Percentiles rank a stretch among this genome's conserved stretches.
phyloP scores from a whole-genome alignment of 108 stramenopile genomes.

The Pseudonitzschia pungens region DNA sequence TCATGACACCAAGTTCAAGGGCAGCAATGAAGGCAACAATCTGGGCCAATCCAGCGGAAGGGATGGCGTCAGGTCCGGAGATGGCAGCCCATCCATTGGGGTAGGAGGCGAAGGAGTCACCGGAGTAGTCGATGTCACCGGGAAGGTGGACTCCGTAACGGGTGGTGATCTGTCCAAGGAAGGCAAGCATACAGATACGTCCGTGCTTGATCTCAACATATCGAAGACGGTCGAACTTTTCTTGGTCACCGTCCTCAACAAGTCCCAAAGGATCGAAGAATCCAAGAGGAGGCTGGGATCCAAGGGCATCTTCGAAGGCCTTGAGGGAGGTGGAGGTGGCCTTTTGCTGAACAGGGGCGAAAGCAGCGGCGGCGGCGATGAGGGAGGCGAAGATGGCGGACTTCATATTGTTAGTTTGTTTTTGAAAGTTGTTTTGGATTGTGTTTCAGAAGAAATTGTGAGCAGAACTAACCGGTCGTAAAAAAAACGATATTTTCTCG shows the following conservation, averaged over 20 bases:
- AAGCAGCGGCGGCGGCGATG: slow-evolving; percentile 60
- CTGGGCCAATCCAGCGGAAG: slow-evolving; percentile 57
- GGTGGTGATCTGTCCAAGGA: slow-evolving; percentile 62
- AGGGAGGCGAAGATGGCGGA: slow-evolving; percentile 58
- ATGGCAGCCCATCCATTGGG: slow-evolving; percentile 67
- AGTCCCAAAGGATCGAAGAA: slow-evolving; percentile 88
- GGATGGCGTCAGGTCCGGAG: slow-evolving; percentile 49
- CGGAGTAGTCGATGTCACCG: slow-evolving; percentile 55
- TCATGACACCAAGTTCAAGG: slow-evolving; percentile 68
- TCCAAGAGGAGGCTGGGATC: slow-evolving; percentile 86
- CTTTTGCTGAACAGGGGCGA: slow-evolving; percentile 51
- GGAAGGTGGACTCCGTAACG: slow-evolving; percentile 67
- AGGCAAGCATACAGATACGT: slow-evolving; percentile 72
- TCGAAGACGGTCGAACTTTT: slow-evolving; percentile 59
- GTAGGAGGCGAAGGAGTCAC: slow-evolving; percentile 49
- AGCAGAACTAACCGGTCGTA: too few species aligned
- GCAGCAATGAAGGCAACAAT: slow-evolving; percentile 70
- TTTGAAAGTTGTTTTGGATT: too few species aligned
- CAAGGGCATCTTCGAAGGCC: slow-evolving; percentile 81
- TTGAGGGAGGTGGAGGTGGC: slow-evolving; percentile 44
- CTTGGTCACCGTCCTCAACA: slow-evolving; percentile 55
- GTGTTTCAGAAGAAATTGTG: too few species aligned
- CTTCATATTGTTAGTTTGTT: too few species aligned
- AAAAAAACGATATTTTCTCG: too few species aligned
- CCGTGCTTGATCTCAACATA: slow-evolving; percentile 79